Base-by-base conservation (phyloP, 2,329 filamentous ascomycete genomes). In the Aspergillus tanneri region DNA sequence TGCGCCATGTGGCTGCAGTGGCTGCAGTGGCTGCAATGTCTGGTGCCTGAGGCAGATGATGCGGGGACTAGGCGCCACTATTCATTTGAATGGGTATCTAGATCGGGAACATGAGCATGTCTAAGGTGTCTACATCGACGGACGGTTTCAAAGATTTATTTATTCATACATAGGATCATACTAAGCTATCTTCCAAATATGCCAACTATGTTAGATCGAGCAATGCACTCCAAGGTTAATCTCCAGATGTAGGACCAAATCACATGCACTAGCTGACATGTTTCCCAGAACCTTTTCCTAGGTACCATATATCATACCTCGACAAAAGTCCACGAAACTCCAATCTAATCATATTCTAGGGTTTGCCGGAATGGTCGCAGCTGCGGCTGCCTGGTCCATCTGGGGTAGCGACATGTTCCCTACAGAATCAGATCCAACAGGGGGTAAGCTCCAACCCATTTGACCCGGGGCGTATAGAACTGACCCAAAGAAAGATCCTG, bases 391-490 rank as follows among this genome's bases (percentile, higher is more conserved):
- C 34, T 96, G 87, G 86, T 81, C 82, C 14, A 92, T 96, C 60
- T 95, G 87, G 85, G 90, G 90, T 47, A 79, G 82, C 44, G 89
- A 92, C 54, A 80, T 96, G 62, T 95, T 96, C 62, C 91, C 91
- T 1, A 70, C 80, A 3, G 76, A 84, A 56, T 52, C 76, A 39
- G 90, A 96, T 65, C 90, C 91, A n/a, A 88, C 76, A 22, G 90
- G 90, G 51, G 80, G 89, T 74, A 82, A 50, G 50, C 23, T 34
- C 32, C 18, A 10, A 38, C 19, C 18, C 5, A 22, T 22, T 21
- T 27, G 10, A 23, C 42, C 37, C 18, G 43, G 22, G 22, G 24
- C 30, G 38, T 36, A 37, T 19, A n/a, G 43, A 36, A 37, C 55
- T 61, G 48, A 42, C 49, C 5, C 23, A 22, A 3, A 18, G 18